Base-by-base conservation (phyloP, 2,329 filamentous ascomycete species). In the Chalara sp. region DNA sequence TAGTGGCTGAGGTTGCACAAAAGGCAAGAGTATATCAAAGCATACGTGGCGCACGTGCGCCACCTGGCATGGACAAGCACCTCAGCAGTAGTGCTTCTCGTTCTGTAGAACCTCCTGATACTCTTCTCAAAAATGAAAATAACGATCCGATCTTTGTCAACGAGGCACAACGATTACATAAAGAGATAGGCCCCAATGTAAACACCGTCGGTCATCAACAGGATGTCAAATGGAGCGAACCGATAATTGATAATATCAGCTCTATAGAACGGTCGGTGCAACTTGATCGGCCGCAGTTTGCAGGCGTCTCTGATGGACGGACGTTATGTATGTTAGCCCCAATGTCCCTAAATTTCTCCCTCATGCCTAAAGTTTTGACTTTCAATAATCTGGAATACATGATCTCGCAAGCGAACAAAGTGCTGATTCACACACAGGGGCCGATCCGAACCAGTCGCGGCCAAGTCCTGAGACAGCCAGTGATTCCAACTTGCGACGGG, bases 1-100 rank as follows among this genome's bases (percentile, higher is more conserved):
- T 90, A 1, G 68, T 89, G 32, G 71, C 71, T 7, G 83, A 87
- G 53, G 72, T 89, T 37, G 71, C 78, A 57, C 75, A 77, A 37
- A 81, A 83, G 57, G 80, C 79, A 32, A 72, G 76, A 11, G 69
- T 78, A 4, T 87, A 85, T 60, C 74, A 78, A 58, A 70, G 69
- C 29, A 74, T 83, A 68, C 75, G 83, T 39, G 79, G 78, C 54
- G 72, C 79, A 63, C 70, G 78, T 12, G 76, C 76, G 1, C 78
- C 80, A 5, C 48, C 56, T 2, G 44, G 50, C 21, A 66, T 65
- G 63, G 44, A 46, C n/a, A 32, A 46, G 8, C 29, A 37, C 30
- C 6, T 8, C 13, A 21, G 21, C 21, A 21, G 21, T 21, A 21
- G 21, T 21, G 21, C 21, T 21, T 21, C 21, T 21, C 21, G 21